Percentiles rank a stretch among this genome's conserved stretches.
phyloP scores from a whole-genome alignment of 192 early-diverging fungal genomes.

The Linnemannia elongata region DNA sequence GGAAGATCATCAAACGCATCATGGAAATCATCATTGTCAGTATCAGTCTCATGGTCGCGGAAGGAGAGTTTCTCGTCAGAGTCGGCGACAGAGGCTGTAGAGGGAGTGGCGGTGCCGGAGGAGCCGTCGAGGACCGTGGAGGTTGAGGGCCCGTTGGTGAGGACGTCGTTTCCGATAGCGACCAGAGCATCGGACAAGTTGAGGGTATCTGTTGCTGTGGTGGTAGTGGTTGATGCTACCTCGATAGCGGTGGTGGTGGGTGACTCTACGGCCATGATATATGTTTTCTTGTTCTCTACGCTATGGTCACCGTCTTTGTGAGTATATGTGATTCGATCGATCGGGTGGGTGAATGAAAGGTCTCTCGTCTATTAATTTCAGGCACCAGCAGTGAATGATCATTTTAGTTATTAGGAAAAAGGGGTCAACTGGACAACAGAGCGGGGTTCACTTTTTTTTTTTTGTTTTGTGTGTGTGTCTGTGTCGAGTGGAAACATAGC shows the following conservation, averaged over 20 bases:
- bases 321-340: not conserved
- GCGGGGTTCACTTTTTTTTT: not conserved
- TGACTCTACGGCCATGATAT: not conserved
- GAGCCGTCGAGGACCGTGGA: slow-evolving; percentile 7
- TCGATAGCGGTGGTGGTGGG: too few relatives aligned
- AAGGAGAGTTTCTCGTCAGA: slow-evolving; percentile 23
- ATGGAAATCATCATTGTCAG: slow-evolving; percentile 37
- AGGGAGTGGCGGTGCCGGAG: slow-evolving; percentile 31
- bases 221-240: not conserved
- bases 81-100: slow-evolving; percentile 25
- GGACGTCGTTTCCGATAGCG: slow-evolving; percentile 50
- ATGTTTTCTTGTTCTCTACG: not conserved
- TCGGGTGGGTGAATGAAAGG: not conserved
- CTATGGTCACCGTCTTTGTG: not conserved
- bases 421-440: not conserved
- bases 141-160: slow-evolving; percentile 28
- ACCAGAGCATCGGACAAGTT: slow-evolving; percentile 36
- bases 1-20: slow-evolving; percentile 49
- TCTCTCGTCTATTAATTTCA: not conserved
- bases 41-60: slow-evolving; percentile 23
- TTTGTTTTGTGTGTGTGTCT: too few relatives aligned
- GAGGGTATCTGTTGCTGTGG: slow-evolving; percentile 6
- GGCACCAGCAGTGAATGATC: not conserved
- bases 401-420: not conserved
- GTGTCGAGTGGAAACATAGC: not conserved